Base-by-base conservation (phyloP, 2,329 filamentous ascomycete genomes). In the Chrysoporthe deuterocubensis region DNA sequence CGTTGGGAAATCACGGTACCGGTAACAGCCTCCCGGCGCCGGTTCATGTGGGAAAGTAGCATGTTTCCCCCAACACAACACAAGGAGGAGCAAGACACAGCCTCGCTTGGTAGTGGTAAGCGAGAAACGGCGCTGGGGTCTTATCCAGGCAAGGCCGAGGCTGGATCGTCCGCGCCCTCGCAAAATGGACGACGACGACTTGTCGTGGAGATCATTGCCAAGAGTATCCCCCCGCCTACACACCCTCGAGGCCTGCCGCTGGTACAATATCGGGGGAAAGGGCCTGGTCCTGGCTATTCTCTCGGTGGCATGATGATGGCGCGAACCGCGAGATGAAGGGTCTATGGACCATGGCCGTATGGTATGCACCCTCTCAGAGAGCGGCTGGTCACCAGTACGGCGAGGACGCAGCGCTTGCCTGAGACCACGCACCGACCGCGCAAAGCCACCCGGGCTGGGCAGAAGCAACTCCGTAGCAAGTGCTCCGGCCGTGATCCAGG, bases 281-380 rank as follows among this genome's bases (percentile, higher is more conserved):
- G 56, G 54, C 54, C 32, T 26, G 26, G 34, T 40, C 34, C 1
- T n/a, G 54, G 54, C 18, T 40, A 18, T 40, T 4, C 32, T 57
- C 1, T 40, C 50, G 54, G 57, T n/a, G n/a, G 0, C 3, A 60
- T 16, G n/a, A 44, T 18, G 13, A n/a, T 60, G 11, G 40, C 1
- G 5, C n/a, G 57, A 44, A 32, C 40, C 40, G 57, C 57, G 11
- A 63, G 21, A 26, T 40, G 16, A 54, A 54, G 48, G 46, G 48
- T 34, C 34, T 54, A 54, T 52, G n/a, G 26, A 37, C 43, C 61
- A 54, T 37, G 11, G 46, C 50, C 34, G 8, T 52, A 63, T 52
- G 54, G 46, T 42, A 26, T 26, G 26, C 26, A 26, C 61, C 61
- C 21, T 62, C 18, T 26, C 59, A 26, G 26, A 26, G 37, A 42